Base-by-base conservation (phyloP, 192 early-diverging fungal genomes). In the Chytriomyces sp. region DNA sequence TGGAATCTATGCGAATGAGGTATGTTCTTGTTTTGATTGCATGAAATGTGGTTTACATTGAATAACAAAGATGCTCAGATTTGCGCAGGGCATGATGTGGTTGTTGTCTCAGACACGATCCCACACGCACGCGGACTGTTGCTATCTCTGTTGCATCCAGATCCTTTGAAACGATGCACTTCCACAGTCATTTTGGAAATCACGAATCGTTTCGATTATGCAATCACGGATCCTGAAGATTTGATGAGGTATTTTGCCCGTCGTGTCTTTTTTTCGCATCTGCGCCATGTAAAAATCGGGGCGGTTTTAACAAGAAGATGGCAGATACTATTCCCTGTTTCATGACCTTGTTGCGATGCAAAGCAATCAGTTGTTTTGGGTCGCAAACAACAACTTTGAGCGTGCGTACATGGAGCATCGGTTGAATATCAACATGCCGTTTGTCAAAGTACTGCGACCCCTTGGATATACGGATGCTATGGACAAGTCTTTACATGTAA, bases 321-420 rank as follows among this genome's bases (percentile, higher is more conserved):
- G 3, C 50, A 69, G 68, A 53, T 69, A 53, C 35, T 69, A 69
- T 43, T 13, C 9, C 13, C 0, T 73, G 71, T 63, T 73, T 45
- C 53, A 60, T n/a, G 26, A 44, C 6, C 71, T 73, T 2, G 71
- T 48, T 9, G 28, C 9, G 44, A 7, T 63, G 7, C 60, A 53
- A 28, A 23, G 18, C 16, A n/a, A 44, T 11, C 53, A 23, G 13
- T 9, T 73, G 8, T n/a, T 73, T 45, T 73, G 61, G 73, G 24
- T 75, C 50, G 45, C 73, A 2, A 75, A 75, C 73, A 75, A 75
- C 73, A 64, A 65, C 50, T 60, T 75, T 53, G 73, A 75, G 46
- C 49, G 61, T 6, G 61, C 73, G 45, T 75, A 65, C 44, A 24
- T 75, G 20, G 73, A 73, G 45, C 62, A 63, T 26, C 71, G 71